Percentiles rank a stretch among this genome's conserved stretches.
phyloP scores from a whole-genome alignment of 1,284 basidiomycete species.

The Trichosporon inkin region DNA sequence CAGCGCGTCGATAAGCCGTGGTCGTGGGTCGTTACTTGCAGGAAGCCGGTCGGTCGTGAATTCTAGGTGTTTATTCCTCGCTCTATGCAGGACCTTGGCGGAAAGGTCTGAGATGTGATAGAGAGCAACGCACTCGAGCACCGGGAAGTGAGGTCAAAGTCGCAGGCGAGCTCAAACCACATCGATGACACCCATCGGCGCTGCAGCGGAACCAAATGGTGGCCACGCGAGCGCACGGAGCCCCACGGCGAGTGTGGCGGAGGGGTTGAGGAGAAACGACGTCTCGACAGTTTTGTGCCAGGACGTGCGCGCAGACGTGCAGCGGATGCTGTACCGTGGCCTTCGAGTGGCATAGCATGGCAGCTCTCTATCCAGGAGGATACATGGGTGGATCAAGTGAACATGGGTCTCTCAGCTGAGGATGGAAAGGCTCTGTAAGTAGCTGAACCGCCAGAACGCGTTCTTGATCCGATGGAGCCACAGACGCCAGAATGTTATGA shows the following conservation, averaged over 20 bases:
- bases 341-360: too few species aligned
- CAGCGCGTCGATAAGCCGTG: background rate
- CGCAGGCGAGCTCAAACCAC: background rate
- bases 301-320: too few species aligned
- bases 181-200: slow-evolving; percentile 6
- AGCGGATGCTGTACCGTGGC: too few species aligned
- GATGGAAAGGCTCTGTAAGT: too few species aligned
- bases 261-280: too few species aligned
- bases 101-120: background rate
- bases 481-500: too few species aligned
- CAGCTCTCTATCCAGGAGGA: too few species aligned
- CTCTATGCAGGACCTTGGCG: background rate
- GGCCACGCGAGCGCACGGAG: slow-evolving; percentile 5
- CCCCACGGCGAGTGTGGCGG: background rate
- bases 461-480: too few species aligned
- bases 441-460: too few species aligned
- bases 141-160: background rate
- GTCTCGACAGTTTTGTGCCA: too few species aligned
- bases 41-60: background rate
- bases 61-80: background rate
- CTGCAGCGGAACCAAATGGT: background rate
- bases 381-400: too few species aligned
- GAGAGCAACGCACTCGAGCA: slow-evolving; percentile 1
- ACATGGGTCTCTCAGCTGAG: too few species aligned
- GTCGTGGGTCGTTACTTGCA: background rate